phyloP scores from a whole-genome alignment of 805 yeast genomes.

The Candida xyloterini region DNA sequence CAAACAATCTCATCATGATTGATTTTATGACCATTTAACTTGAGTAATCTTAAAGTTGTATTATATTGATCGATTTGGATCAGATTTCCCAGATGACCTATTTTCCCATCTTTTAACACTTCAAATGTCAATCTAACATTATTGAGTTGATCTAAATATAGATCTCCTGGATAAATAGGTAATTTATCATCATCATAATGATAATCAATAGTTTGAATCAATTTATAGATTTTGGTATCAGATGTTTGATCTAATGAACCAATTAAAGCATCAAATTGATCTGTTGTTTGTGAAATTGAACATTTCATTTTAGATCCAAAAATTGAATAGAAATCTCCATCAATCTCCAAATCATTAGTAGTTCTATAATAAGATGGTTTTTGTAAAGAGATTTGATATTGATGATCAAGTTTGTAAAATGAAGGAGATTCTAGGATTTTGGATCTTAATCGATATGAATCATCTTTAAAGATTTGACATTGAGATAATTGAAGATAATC shows the following conservation, averaged over 20 bases:
- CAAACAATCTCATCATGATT: constrained; percentile 20
- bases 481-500: constrained; percentile 22
- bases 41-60: constrained; percentile 20
- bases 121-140: constrained; percentile 49
- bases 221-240: constrained; percentile 8
- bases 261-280: constrained; percentile 15
- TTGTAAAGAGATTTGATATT: constrained; percentile 38
- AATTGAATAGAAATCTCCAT: constrained; percentile 29
- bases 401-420: constrained; percentile 45
- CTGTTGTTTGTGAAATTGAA: constrained; percentile 9
- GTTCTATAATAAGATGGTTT: constrained; percentile 38
- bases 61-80: constrained; percentile 28
- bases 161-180: constrained; percentile 27
- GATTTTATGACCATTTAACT: constrained; percentile 26
- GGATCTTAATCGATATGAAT: constrained; percentile 32
- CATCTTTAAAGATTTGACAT: constrained; percentile 10
- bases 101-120: constrained; percentile 35
- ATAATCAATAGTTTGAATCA: constrained; percentile 6
- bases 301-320: constrained; percentile 23
- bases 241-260: constrained; percentile 14
- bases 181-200: neutral
- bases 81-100: constrained; percentile 39
- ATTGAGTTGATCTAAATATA: constrained; percentile 39
- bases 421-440: constrained; percentile 35
- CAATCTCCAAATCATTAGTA: constrained; percentile 31